Evolutionary conservation across 1,139 yeast genomes (phyloP).

Genomic region (Komagataea norvegica): DNA sequence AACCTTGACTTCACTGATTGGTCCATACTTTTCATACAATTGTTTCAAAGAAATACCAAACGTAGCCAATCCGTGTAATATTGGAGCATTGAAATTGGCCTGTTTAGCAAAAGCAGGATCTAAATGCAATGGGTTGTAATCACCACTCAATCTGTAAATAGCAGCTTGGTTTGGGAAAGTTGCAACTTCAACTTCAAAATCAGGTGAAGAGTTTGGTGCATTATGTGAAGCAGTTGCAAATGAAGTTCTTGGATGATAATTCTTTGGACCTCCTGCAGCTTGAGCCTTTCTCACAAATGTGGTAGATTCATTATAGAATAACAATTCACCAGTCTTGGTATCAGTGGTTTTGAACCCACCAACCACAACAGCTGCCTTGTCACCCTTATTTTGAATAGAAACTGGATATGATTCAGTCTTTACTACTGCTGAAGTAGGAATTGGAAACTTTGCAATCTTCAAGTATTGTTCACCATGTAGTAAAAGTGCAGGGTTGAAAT

Average conservation of each 20-base stretch:
- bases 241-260: constrained; percentile 44
- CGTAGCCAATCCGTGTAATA: constrained; percentile 88
- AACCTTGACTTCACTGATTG: constrained; percentile 79
- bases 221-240: constrained; percentile 63
- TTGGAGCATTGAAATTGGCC: constrained; percentile 83
- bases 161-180: constrained; percentile 82
- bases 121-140: constrained; percentile 90
- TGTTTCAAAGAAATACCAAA: constrained; percentile 80
- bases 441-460: constrained; percentile 71
- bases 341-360: constrained; percentile 73
- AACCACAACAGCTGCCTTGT: constrained; percentile 78
- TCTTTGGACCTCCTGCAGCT: constrained; percentile 44
- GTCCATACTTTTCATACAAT: constrained; percentile 75
- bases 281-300: constrained; percentile 80
- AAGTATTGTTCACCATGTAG: constrained; percentile 95
- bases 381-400: constrained; percentile 80
- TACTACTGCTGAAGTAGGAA: constrained; percentile 67
- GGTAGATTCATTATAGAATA: constrained; percentile 82
- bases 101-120: constrained; percentile 89
- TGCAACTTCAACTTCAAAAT: constrained; percentile 53
- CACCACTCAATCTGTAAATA: constrained; percentile 87
- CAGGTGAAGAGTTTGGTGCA: constrained; percentile 63
- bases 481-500: constrained; percentile 84
- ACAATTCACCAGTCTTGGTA: constrained; percentile 58
- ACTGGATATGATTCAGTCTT: constrained; percentile 63